These are phyloP conservation scores for Trichoderma guizhouense DNA, from an alignment of 2,329 filamentous ascomycete species.

Conservation along the genomic window DNA sequence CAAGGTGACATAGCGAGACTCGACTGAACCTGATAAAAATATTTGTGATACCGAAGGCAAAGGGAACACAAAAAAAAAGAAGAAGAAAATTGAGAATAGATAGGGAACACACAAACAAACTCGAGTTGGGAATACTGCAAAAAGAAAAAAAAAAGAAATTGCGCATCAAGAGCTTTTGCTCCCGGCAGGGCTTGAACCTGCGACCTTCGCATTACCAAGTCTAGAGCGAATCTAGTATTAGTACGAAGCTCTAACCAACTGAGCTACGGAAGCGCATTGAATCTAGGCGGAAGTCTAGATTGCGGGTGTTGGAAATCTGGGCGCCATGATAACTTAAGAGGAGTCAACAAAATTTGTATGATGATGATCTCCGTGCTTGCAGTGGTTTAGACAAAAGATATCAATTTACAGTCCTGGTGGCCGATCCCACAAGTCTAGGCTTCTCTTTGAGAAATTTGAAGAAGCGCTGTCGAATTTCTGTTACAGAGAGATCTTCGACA, in stretches of 20 bases:
- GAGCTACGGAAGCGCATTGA: slow-evolving; percentile 14
- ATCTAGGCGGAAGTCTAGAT: background rate
- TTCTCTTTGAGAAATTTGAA: background rate
- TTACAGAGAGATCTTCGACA: background rate
- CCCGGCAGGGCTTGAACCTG: slow-evolving; percentile 18
- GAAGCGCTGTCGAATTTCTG: background rate
- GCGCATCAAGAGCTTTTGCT: background rate
- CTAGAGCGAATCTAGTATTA: slow-evolving; percentile 1
- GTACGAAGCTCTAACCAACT: slow-evolving; percentile 18
- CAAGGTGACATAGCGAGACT: background rate
- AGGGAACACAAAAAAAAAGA: background rate
- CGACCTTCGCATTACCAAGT: slow-evolving; percentile 10
- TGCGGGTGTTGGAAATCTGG: background rate
- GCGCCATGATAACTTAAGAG: background rate
- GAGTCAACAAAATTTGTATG: background rate
- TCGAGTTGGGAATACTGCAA: background rate
- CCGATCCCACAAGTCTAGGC: fast-evolving
- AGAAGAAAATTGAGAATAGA: background rate
- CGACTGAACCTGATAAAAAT: background rate
- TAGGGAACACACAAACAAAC: background rate
- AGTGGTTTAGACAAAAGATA: background rate
- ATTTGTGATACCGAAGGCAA: background rate
- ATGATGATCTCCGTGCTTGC: background rate
- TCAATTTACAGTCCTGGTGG: background rate
- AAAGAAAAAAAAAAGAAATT: background rate